Conservation (phyloP, 2,329 filamentous ascomycete species). For the Fusarium nisikadoi region DNA sequence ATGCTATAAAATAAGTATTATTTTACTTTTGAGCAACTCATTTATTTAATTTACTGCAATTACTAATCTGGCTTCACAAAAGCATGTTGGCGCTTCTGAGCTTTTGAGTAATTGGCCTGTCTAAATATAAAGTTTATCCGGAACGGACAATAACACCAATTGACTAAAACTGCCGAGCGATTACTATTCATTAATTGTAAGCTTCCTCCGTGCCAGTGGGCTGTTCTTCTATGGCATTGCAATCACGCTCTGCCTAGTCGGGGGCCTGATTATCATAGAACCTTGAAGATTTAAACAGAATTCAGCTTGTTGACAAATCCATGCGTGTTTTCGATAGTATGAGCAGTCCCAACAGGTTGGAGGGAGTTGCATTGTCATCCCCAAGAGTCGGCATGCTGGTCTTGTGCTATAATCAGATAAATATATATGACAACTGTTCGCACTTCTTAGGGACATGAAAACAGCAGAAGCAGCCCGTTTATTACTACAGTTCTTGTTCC, state of each 20-base stretch:
- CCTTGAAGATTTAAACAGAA: fast-evolving
- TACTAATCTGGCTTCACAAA: no score
- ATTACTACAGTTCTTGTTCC: fast-evolving
- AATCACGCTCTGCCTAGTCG: neutral
- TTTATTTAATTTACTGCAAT: no score
- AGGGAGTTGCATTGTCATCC: neutral
- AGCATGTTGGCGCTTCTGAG: no score
- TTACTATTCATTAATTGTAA: neutral
- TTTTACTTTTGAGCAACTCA: no score
- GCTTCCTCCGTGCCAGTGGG: neutral
- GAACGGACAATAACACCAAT: neutral
- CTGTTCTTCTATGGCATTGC: no score
- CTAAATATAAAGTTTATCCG: neutral
- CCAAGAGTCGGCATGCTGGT: fast-evolving
- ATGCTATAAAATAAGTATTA: no score
- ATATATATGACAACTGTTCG: neutral
- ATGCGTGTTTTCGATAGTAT: fast-evolving
- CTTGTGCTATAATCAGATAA: fast-evolving
- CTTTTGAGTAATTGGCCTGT: no score
- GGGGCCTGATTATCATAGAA: neutral
- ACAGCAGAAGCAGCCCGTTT: neutral
- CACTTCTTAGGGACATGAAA: fast-evolving
- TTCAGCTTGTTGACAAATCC: neutral
- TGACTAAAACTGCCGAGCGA: neutral
- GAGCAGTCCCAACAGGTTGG: neutral